Evolutionary conservation across 352 stramenopile genomes (phyloP), one percentile per base, ranked within the genome.

Genomic region (Globisporangium canariense): DNA sequence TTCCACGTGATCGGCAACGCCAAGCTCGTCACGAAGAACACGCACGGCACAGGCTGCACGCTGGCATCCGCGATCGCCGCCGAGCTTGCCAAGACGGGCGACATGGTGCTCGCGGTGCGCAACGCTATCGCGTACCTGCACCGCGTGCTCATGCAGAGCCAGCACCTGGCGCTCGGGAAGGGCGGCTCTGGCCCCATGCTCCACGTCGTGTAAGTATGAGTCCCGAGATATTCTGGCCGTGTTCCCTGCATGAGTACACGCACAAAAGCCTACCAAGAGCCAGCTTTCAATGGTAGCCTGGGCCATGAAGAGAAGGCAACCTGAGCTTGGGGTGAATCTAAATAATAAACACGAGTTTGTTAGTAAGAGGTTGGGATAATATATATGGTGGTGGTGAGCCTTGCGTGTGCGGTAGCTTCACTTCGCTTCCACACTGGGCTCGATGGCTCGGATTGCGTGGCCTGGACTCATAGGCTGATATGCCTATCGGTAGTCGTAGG

Each of bases 1-100:
- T 71, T 74, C 30, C 61, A 79, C 56, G 62, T 79, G 8, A 63
- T 89, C 58, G 58, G 54, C 25, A 76, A 79, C 59, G 6, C 53
- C 20, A 77, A 76, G 51, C 60, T 88, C 2, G 10, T 34, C 30
- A 88, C 78, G 47, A 66, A 64, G 34, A 83, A 83, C 69, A 81
- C 73, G 22, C 76, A 83, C 67, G 95, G 95, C 58, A 98, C 95
- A 18, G 95, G 95, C 40, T 98, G 95, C 71, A 98, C 94, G 34
- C 73, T 98, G n/a, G 95, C 89, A 13, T 93, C 91, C 0, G 86
- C 92, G 34, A 97, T 98, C 71, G 91, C 93, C 11, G 87, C 93
- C 11, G 78, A 90, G 55, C 78, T 97, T 34, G 93, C 93, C 47
- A 90, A 77, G 56, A 67, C 47, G 10, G 32, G 45, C n/a, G 70